Evolutionary conservation across 495 filamentous ascomycete genomes (phyloP), one percentile per base, ranked within the genome.

Genomic region (Aspergillus homomorphus): DNA sequence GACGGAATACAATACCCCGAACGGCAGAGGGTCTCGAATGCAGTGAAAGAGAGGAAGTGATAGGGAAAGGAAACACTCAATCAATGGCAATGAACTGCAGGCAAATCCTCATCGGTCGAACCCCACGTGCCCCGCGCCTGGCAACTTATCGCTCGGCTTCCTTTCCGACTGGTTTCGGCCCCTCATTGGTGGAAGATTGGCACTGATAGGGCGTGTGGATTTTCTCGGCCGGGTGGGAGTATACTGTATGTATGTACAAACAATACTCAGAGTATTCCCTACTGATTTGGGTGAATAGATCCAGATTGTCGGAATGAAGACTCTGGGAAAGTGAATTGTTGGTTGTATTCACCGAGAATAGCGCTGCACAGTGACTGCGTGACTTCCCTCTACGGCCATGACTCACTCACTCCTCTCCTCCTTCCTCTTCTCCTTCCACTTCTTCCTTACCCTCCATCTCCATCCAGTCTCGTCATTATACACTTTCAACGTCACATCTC

Each of bases 81-180:
- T 21, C 46, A 23, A 23, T 16, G 15, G 48, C 23, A 3, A 23
- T 10, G 48, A 26, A 38, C 8, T 51, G 14, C 45, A 7, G 18
- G n/a, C n/a, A 45, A 19, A 19, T 45, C 44, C n/a, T 45, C 16
- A 20, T n/a, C 16, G 44, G n/a, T 44, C 15, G 42, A 23, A 21
- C 45, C 45, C 45, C 45, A 48, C 45, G 45, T 48, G 45, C 45
- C 45, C 45, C 45, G 45, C 20, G 20, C 45, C 45, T 23, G 12
- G 7, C 7, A 5, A 38, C 33, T 48, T 48, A 48, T 48, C 45
- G 45, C 23, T 51, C 48, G 48, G 48, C 48, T 51, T 51, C 48
- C n/a, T 16, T 28, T 51, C 48, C 48, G 48, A 28, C 18, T 51
- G 48, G 48, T 51, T 38, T 12, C 33, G 8, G 33, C 33, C 33